Conservation (phyloP, 192 early-diverging fungal genomes). For the Coemansia aciculifera region DNA sequence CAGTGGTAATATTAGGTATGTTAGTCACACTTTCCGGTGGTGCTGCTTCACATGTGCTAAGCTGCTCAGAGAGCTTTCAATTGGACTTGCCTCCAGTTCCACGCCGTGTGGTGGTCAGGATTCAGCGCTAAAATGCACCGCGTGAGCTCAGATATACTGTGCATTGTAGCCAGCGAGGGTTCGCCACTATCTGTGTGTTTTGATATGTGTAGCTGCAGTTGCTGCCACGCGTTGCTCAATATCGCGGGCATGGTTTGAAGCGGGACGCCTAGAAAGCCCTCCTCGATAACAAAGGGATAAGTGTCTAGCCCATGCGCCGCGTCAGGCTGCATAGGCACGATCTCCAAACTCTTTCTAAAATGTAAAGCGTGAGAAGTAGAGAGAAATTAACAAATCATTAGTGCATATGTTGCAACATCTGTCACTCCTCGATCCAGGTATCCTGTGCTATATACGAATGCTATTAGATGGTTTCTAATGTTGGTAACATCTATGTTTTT, state of each 20-base stretch:
- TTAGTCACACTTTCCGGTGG: not conserved
- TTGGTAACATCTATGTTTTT: not conserved
- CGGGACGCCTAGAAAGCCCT: conserved; percentile 36
- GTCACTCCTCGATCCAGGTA: not conserved
- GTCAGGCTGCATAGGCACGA: conserved; percentile 6
- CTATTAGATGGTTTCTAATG: not conserved
- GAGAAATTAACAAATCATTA: not conserved
- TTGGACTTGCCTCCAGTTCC: conserved; percentile 44
- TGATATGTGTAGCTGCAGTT: not conserved
- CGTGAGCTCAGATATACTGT: conserved; percentile 20
- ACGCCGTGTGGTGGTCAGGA: conserved; percentile 43
- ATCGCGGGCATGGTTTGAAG: conserved; percentile 10
- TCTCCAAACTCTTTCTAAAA: conserved; percentile 25
- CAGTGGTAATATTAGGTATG: not conserved
- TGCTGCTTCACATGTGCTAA: not conserved
- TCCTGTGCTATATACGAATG: too few species aligned
- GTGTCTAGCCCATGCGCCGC: not conserved
- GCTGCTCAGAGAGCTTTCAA: not conserved
- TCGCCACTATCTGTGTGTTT: not conserved
- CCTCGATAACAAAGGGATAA: conserved; percentile 30
- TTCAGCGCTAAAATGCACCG: conserved; percentile 41
- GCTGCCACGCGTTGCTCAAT: conserved; percentile 17
- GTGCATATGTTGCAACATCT: not conserved
- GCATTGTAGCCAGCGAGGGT: not conserved
- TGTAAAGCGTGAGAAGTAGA: not conserved